phyloP scores from a whole-genome alignment of 805 yeast genomes.

The Starmerella bombi region DNA sequence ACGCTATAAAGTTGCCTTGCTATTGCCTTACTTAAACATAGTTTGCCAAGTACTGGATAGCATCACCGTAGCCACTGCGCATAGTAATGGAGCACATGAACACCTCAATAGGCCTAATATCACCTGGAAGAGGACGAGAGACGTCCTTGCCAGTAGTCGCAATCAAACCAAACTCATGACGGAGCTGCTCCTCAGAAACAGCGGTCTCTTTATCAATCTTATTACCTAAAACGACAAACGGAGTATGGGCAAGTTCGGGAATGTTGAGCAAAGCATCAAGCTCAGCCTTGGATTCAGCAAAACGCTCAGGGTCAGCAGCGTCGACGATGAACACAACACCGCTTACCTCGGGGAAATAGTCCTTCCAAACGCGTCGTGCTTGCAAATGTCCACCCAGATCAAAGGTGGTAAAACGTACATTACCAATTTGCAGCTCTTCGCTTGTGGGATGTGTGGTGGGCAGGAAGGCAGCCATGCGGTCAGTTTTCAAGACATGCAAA shows the following conservation, averaged over 20 bases:
- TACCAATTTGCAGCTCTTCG: slow-evolving; percentile 93
- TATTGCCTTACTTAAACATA: slow-evolving; percentile 73
- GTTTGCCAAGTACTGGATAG: slow-evolving; percentile 96
- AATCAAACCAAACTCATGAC: slow-evolving; percentile 76
- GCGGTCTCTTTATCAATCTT: slow-evolving; percentile 92
- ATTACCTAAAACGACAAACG: slow-evolving; percentile 89
- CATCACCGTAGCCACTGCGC: slow-evolving; percentile 98
- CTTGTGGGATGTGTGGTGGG: slow-evolving; percentile 97
- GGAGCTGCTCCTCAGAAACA: slow-evolving; percentile 85
- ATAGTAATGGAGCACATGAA: slow-evolving; percentile 96
- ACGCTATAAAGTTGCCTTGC: too few relatives aligned
- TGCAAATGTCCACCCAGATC: slow-evolving; percentile 98
- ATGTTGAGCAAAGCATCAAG: slow-evolving; percentile 84
- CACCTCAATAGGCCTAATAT: slow-evolving; percentile 82
- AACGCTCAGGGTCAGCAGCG: slow-evolving; percentile 92
- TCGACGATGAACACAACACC: slow-evolving; percentile 95
- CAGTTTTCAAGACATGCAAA: slow-evolving; percentile 78
- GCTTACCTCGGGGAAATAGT: slow-evolving; percentile 97
- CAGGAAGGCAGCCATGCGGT: slow-evolving; percentile 91
- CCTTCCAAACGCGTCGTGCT: slow-evolving; percentile 99
- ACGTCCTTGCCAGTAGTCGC: slow-evolving; percentile 85
- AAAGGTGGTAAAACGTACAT: slow-evolving; percentile 91
- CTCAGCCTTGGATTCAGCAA: slow-evolving; percentile 88
- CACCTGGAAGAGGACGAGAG: slow-evolving; percentile 44
- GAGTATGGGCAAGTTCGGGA: slow-evolving; percentile 80